Conservation (phyloP, 768 basidiomycete genomes). For the Lentinula sp. region DNA sequence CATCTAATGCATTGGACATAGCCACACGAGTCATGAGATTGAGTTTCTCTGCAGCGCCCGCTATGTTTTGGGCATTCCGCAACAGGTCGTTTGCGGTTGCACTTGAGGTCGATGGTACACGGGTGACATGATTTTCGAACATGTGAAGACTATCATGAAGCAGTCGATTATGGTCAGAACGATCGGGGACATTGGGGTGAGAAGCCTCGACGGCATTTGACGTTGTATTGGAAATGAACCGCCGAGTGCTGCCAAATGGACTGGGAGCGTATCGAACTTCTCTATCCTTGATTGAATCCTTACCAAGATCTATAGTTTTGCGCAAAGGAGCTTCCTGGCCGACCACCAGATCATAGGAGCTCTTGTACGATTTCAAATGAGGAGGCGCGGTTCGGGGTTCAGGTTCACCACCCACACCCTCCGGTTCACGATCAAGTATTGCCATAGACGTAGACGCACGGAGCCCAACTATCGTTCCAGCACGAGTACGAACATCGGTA, state of each 20-base stretch:
- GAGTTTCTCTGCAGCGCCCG: conserved; percentile 59
- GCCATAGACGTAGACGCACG: conserved; percentile 56
- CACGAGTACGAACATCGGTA: conserved; percentile 12
- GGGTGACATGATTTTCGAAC: conserved; percentile 63
- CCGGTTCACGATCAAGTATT: conserved; percentile 19
- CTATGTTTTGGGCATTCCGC: conserved; percentile 56
- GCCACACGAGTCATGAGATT: conserved; percentile 54
- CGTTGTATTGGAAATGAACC: conserved; percentile 11
- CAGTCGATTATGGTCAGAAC: conserved; percentile 58
- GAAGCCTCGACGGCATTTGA: conserved; percentile 14
- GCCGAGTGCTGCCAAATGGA: conserved; percentile 20
- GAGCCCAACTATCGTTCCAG: conserved; percentile 12
- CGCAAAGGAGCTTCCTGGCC: conserved; percentile 11
- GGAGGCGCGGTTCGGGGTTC: conserved; percentile 33
- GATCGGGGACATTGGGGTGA: conserved; percentile 6
- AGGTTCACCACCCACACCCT: conserved; percentile 16
- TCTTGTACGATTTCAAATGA: conserved; percentile 32
- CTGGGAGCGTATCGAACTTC: conserved; percentile 18
- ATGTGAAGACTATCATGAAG: conserved; percentile 64
- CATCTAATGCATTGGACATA: conserved; percentile 56
- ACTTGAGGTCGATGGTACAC: conserved; percentile 40
- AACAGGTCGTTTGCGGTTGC: conserved; percentile 47
- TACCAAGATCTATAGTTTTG: conserved; percentile 6
- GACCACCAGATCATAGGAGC: conserved; percentile 19
- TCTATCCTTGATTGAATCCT: conserved; percentile 10